A percentile compares a stretch with the other conserved stretches of the same genome.
Conservation (phyloP, 495 filamentous ascomycete genomes). For the Hypoxylon subgilvum region DNA sequence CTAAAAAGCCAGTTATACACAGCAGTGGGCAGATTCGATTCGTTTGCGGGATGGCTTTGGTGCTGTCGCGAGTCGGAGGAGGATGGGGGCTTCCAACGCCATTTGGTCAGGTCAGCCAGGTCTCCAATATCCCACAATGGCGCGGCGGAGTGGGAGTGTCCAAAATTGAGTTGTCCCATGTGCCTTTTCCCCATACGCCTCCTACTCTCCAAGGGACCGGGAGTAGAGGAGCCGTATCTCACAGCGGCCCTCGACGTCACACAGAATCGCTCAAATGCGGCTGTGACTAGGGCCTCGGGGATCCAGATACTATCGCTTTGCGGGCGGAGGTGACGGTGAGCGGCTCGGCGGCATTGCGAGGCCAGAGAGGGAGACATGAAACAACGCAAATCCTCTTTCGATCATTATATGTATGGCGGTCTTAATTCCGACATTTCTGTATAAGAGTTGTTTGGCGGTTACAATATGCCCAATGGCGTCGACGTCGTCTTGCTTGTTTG, state of each 20-base stretch:
- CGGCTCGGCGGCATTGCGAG: constrained; percentile 50
- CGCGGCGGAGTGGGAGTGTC: constrained; percentile 42
- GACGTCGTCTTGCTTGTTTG: neutral
- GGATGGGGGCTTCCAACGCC: constrained; percentile 58
- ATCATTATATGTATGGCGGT: constrained; percentile 2
- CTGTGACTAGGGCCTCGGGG: constrained; percentile 48
- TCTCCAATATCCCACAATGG: constrained; percentile 50
- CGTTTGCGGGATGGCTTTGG: neutral
- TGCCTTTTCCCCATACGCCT: constrained; percentile 59
- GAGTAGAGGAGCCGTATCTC: constrained; percentile 40
- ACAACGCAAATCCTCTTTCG: constrained; percentile 4
- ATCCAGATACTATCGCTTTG: constrained; percentile 51
- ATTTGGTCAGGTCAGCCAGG: constrained; percentile 50
- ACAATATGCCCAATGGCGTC: neutral
- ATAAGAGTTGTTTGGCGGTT: neutral
- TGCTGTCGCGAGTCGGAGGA: constrained; percentile 2
- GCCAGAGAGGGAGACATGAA: constrained; percentile 46
- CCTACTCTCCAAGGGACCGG: constrained; percentile 60
- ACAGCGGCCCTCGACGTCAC: constrained; percentile 28
- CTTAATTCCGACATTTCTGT: too few species aligned
- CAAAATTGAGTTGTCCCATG: constrained; percentile 51
- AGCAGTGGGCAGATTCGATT: neutral
- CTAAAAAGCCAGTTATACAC: constrained; percentile 3
- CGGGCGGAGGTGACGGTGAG: constrained; percentile 44
- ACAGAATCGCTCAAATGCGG: constrained; percentile 50